A percentile compares a stretch with the other conserved stretches of the same genome.
These are phyloP conservation scores for Bjerkandera adusta DNA, from an alignment of 1,284 basidiomycete genomes.

Conservation along the genomic window DNA sequence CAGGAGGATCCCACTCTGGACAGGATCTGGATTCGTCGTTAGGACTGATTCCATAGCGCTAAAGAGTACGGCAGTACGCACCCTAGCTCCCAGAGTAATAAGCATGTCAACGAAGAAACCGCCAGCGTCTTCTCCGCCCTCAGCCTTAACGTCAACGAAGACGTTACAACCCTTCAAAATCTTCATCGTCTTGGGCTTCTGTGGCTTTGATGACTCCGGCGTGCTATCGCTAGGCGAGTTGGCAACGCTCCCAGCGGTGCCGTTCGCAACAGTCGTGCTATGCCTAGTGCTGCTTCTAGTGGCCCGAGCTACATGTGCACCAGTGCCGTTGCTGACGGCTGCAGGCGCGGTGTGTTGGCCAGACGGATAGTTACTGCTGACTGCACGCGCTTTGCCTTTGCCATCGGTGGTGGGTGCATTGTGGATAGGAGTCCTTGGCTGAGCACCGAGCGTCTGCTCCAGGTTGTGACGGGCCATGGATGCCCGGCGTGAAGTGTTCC, in stretches of 20 bases:
- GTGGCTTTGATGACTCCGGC: conserved; percentile 13
- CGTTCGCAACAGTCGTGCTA: conserved; percentile 2
- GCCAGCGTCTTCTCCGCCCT: conserved; percentile 84
- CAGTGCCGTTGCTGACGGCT: conserved; percentile 16
- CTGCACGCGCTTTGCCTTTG: conserved; percentile 27
- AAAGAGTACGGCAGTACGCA: conserved; percentile 33
- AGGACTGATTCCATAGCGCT: too few species aligned
- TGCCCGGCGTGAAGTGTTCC: conserved; percentile 49
- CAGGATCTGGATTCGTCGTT: conserved; percentile 46
- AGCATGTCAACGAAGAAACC: conserved; percentile 87
- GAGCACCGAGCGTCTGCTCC: conserved; percentile 49
- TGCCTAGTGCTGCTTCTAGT: conserved; percentile 16
- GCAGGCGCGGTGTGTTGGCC: conserved; percentile 21
- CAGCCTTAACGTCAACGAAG: conserved; percentile 87
- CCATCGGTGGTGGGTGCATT: conserved; percentile 41
- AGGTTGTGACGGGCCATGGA: conserved; percentile 58
- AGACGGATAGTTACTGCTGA: conserved; percentile 35
- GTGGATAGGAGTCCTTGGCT: conserved; percentile 38
- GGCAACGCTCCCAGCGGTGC: not conserved
- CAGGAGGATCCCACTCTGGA: conserved; percentile 70
- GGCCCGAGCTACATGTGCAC: conserved; percentile 16
- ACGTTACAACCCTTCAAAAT: conserved; percentile 78
- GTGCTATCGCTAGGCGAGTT: not conserved
- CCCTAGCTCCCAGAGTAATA: conserved; percentile 78
- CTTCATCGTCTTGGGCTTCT: conserved; percentile 22